Base-by-base conservation (phyloP, 768 basidiomycete species). In the Punctularia strigosozonata region DNA sequence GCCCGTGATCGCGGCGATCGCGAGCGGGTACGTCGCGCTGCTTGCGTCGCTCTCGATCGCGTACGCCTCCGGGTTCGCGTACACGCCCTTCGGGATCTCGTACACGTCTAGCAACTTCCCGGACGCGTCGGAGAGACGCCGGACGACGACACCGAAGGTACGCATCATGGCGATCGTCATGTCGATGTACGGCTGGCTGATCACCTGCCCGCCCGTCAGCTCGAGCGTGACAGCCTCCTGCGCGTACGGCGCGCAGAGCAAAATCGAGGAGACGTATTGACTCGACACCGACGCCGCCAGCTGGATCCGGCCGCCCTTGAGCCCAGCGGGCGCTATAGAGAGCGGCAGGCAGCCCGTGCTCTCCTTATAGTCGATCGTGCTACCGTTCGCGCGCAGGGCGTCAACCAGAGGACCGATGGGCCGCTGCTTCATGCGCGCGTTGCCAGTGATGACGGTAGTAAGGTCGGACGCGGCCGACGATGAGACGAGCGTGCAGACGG, bases 121-220 rank as follows among this genome's bases (percentile, higher is more conserved):
- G 0, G 73, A 71, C 21, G 51, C 57, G 0, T 69, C 48, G 48
- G 85, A 86, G 13, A 50, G 55, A 42, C 82, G 68, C 34, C 94
- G 75, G 14, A 62, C 60, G 36, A 90, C 92, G 44, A 97, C 66
- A 3, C 91, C 94, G 55, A 99, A 99, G 6, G 82, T 75, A 45
- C 69, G 69, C 95, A 99, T 98, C 82, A 99, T 95, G 6, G 90
- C 79, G 48, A 95, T 83, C 6, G 95, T 98, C 95, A 98, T 97
- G 63, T 99, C 92, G 58, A 99, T 98, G 64, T 98, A 99, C 1
- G 91, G 91, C 61, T 98, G 94, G 4, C 90, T 95, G 55, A 99
- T 97, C 53, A 98, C 95, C 43, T 86, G 80, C 0, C 90, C 94
- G 8, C 94, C 95, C 0, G 76, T 83, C 44, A 99, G 73, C 60